Conservation (phyloP, 2,329 filamentous ascomycete species). For the Thielaviopsis populi region DNA sequence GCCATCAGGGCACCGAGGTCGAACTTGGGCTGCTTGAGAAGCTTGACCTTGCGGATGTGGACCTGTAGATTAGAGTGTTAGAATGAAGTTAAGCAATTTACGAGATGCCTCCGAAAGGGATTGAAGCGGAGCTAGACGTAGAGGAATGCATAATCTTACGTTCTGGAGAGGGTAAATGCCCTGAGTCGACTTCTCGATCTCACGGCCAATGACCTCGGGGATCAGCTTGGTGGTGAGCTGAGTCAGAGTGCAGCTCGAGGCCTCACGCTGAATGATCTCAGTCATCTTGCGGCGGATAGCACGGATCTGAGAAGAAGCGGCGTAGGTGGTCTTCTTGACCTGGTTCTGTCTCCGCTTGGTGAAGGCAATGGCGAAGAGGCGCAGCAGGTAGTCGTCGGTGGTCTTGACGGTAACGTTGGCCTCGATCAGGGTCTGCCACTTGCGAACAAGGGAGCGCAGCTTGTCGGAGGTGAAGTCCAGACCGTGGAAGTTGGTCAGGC, state of each 20-base stretch:
- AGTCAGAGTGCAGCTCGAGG: conserved; percentile 79
- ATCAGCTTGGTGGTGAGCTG: conserved; percentile 98
- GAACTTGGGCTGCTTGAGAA: conserved; percentile 97
- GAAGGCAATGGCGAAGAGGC: conserved; percentile 97
- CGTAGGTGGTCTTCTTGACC: conserved; percentile 99
- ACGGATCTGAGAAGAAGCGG: conserved; percentile 89
- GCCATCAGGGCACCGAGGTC: conserved; percentile 91
- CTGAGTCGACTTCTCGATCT: conserved; percentile 99
- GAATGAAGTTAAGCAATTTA: not conserved
- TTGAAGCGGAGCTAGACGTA: not conserved
- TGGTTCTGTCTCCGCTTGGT: conserved; percentile 98
- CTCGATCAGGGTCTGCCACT: conserved; percentile 99
- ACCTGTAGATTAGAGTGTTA: conserved; percentile 45
- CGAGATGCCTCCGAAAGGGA: not conserved
- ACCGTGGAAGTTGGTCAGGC: conserved; percentile 99
- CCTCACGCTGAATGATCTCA: conserved; percentile 96
- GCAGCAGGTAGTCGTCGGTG: conserved; percentile 98
- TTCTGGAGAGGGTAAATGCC: conserved; percentile 99
- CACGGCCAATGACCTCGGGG: conserved; percentile 96
- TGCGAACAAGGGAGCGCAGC: conserved; percentile 95
- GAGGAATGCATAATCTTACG: conserved; percentile 40
- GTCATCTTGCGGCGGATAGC: conserved; percentile 99
- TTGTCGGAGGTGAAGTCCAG: conserved; percentile 99
- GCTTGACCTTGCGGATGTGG: conserved; percentile 99
- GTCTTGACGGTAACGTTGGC: conserved; percentile 99